phyloP scores from a whole-genome alignment of 441 rosid species.

The Adansonia madagascariensis region DNA sequence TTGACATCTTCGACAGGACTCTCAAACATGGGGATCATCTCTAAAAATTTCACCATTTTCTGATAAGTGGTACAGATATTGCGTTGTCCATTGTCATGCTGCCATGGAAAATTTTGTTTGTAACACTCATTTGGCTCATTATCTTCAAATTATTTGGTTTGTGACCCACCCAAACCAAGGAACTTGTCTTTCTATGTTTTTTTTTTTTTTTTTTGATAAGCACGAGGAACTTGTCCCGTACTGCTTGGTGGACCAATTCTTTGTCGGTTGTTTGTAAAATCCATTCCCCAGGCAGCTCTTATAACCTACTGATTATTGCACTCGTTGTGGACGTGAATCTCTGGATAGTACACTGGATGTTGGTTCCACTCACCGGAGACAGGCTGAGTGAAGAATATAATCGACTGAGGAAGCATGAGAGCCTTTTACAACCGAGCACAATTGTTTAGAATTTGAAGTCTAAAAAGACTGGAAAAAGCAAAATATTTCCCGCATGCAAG shows the following conservation, averaged over 20 bases:
- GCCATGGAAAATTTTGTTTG: neutral
- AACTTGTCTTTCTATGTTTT: constrained; percentile 1
- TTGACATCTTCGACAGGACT: neutral
- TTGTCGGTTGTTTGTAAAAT: neutral
- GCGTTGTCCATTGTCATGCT: neutral
- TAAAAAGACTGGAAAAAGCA: neutral
- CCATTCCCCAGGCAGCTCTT: neutral
- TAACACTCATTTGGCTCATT: neutral
- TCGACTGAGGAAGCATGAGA: neutral
- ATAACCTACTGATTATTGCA: neutral
- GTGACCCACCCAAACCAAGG: constrained; percentile 13
- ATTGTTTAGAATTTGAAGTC: neutral
- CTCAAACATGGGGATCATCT: neutral
- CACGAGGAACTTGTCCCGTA: constrained; percentile 4
- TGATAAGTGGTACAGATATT: neutral
- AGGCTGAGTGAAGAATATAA: neutral
- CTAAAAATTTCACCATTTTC: neutral
- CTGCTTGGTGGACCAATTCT: neutral
- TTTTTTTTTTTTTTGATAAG: neutral
- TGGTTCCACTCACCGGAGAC: neutral
- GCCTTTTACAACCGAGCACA: neutral
- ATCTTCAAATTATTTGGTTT: constrained; percentile 10
- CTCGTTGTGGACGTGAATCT: neutral
- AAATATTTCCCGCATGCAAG: neutral
- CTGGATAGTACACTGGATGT: neutral